Base-by-base conservation (phyloP, 768 basidiomycete species). In the Grammothele lineata region DNA sequence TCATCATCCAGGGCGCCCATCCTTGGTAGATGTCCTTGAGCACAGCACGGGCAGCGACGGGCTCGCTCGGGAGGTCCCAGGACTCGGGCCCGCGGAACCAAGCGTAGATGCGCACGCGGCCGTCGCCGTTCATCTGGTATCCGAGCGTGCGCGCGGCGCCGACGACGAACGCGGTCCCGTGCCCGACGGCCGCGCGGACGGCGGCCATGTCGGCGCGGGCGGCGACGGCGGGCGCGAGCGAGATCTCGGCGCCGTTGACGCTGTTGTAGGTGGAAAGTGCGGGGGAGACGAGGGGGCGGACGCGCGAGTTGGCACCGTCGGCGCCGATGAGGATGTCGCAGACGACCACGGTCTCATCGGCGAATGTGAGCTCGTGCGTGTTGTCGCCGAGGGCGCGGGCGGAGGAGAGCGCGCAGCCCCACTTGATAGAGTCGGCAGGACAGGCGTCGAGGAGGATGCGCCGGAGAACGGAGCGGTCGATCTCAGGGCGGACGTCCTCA, bases 251-350 rank as follows among this genome's bases (percentile, higher is more conserved):
- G 37, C 47, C 50, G 5, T 47, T 40, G 33, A 64, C 54, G 7
- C 69, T 71, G 11, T 62, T 59, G 54, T 69, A 73, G 26, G 53
- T 39, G 5, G 72, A 69, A 26, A 45, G 44, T 10, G 58, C 55
- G 18, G 60, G 38, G 21, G 64, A 61, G 22, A 72, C 45, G 37
- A 69, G 53, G 4, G 59, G 53, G 12, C 72, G 68, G 7, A 68
- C 58, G 45, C 60, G 62, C 14, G 69, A 70, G 65, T 69, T 70
- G 3, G 71, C 62, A 6, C 74, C 72, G 38, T 70, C 70, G n/a
- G 70, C 68, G 9, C 70, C 70, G 35, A 71, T 51, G 34, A 69
- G 45, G 40, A 66, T 3, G 42, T 58, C 62, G 25, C 46, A 21
- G 12, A 39, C 22, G 4, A 37, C 21, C 9, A 32, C n/a, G 33